Conservation (phyloP, 257 asterid species). For the Gynochthodes officinalis region DNA sequence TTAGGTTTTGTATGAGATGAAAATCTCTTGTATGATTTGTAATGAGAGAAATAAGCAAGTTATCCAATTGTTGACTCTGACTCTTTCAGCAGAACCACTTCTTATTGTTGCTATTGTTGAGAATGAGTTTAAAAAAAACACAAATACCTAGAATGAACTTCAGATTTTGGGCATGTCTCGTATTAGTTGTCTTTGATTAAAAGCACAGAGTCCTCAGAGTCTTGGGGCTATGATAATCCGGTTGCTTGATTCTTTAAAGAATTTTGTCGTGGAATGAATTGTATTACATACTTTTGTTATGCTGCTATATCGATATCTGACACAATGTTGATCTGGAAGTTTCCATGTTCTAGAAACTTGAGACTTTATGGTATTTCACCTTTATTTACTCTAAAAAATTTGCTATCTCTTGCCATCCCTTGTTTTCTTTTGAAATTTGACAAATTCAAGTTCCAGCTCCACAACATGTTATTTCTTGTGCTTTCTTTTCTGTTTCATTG, state of each 20-base stretch:
- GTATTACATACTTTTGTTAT: not conserved
- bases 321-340: not conserved
- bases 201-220: not conserved
- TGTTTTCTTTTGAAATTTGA: not conserved
- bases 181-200: not conserved
- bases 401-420: not conserved
- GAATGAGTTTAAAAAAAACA: not conserved
- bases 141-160: not conserved
- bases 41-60: not conserved
- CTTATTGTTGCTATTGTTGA: not conserved
- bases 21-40: not conserved
- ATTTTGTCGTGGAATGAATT: not conserved
- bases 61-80: not conserved
- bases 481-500: constrained; percentile 5
- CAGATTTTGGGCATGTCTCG: not conserved
- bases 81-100: too few relatives aligned
- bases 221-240: not conserved
- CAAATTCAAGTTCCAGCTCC: not conserved
- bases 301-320: not conserved
- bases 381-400: not conserved
- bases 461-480: not conserved
- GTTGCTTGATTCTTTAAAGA: not conserved
- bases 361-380: not conserved
- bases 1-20: not conserved
- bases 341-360: constrained; percentile 1